Conservation (phyloP, 2,329 filamentous ascomycete species). For the Ceratocystis eucalypticola region DNA sequence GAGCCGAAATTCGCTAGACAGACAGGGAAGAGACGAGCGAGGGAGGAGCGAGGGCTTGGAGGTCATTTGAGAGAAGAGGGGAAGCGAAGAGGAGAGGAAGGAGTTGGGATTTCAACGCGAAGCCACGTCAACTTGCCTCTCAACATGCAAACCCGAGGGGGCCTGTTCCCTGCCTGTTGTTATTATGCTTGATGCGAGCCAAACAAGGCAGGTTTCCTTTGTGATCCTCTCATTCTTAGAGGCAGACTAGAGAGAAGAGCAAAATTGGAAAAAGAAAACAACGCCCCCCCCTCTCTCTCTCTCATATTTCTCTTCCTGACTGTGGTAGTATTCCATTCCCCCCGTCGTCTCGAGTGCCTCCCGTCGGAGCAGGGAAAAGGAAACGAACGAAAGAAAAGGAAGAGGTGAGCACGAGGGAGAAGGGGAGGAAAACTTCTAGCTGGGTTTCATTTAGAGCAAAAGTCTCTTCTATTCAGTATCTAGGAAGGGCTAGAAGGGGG, state of each 20-base stretch:
- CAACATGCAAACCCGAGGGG: neutral
- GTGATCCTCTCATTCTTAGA: neutral
- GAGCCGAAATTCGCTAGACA: conserved; percentile 4
- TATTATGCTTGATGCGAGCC: no score
- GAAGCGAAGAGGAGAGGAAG: neutral
- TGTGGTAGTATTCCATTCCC: neutral
- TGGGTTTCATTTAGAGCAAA: conserved; percentile 3
- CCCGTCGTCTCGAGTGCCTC: neutral
- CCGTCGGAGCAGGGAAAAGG: neutral
- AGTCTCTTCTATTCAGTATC: neutral
- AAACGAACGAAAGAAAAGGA: neutral
- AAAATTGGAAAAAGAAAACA: neutral
- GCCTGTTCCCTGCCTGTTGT: neutral
- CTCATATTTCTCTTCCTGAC: neutral
- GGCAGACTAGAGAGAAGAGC: neutral
- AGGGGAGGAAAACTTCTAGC: neutral
- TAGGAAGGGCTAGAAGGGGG: neutral
- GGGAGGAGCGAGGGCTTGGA: no score
- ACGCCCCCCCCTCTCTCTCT: neutral
- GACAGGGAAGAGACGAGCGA: neutral
- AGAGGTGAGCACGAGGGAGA: neutral
- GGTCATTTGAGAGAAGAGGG: neutral
- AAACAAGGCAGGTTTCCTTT: no score
- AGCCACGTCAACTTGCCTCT: conserved; percentile 6
- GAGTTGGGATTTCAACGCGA: conserved; percentile 1